Percentiles rank a stretch among this genome's conserved stretches.
Conservation (phyloP, 2,329 filamentous ascomycete genomes). For the Talaromyces marneffei region DNA sequence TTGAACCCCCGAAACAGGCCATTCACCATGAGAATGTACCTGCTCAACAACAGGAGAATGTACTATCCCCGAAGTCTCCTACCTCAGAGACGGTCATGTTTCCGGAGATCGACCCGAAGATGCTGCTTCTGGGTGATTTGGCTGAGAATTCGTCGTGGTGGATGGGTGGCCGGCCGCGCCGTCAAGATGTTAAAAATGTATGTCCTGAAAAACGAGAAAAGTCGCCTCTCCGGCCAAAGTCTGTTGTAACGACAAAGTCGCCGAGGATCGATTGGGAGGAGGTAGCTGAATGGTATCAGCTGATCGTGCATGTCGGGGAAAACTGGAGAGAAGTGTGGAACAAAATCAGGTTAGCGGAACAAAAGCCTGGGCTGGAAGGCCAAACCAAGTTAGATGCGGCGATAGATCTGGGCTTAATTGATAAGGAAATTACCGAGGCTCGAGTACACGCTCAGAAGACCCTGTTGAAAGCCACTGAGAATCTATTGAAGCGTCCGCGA, state of each 20-base stretch:
- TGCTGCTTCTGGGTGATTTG: constrained; percentile 66
- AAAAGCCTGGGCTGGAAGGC: constrained; percentile 25
- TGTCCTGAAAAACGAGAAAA: constrained; percentile 29
- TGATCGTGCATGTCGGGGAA: constrained; percentile 61
- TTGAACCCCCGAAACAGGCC: background rate
- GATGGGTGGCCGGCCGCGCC: constrained; percentile 54
- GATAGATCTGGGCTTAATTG: constrained; percentile 43
- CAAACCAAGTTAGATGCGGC: constrained; percentile 18
- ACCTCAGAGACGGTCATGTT: background rate
- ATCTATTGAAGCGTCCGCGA: constrained; percentile 71
- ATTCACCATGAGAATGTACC: background rate
- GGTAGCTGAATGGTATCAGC: constrained; percentile 67
- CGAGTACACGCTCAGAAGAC: constrained; percentile 64
- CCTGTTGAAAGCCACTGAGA: constrained; percentile 72
- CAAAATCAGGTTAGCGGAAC: constrained; percentile 33
- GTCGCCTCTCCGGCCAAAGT: constrained; percentile 23
- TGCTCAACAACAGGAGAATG: background rate
- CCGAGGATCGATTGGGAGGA: constrained; percentile 71
- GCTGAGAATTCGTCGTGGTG: constrained; percentile 81
- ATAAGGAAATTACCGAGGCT: constrained; percentile 53
- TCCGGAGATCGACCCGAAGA: constrained; percentile 64
- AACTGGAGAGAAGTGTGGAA: constrained; percentile 57
- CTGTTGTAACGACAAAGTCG: constrained; percentile 52
- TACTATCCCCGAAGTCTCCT: background rate
- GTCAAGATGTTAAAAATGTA: constrained; percentile 24